Conservation (phyloP, 177 flowering plant genomes). For the Vitis hybrid region DNA sequence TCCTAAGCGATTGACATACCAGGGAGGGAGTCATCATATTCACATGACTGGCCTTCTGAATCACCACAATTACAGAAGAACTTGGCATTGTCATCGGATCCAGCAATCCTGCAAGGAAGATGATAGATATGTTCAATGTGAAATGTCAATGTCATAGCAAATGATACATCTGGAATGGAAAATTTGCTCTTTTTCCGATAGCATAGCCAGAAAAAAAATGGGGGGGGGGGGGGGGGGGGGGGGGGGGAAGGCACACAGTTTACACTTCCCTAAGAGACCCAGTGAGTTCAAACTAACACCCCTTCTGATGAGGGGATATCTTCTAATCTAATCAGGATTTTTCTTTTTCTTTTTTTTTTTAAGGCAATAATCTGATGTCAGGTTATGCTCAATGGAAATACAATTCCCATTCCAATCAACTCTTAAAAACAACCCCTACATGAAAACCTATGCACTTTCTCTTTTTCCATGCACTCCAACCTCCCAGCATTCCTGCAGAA, state of each 20-base stretch:
- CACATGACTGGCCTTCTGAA: conserved; percentile 31
- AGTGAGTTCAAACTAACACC: no score
- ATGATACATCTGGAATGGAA: background rate
- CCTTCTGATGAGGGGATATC: no score
- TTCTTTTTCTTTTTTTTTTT: no score
- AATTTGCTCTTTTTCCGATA: background rate
- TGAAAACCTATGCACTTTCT: no score
- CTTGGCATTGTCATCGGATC: conserved; percentile 23
- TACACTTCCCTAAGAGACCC: no score
- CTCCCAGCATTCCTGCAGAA: no score
- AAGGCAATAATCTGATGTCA: no score
- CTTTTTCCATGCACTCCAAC: no score
- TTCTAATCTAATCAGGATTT: no score
- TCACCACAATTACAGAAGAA: conserved; percentile 42
- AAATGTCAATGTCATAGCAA: background rate
- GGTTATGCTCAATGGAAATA: no score
- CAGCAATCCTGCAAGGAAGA: conserved; percentile 44
- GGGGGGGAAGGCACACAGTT: background rate
- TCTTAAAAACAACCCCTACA: no score
- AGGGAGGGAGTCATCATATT: conserved; percentile 45
- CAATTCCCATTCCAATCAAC: no score
- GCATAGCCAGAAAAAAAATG: background rate
- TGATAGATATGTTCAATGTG: background rate
- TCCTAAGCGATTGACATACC: conserved; percentile 32
- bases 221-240: accelerated